Evolutionary conservation across 106 monocot genomes (phyloP).

Genomic region (Dactylorhiza incarnata): DNA sequence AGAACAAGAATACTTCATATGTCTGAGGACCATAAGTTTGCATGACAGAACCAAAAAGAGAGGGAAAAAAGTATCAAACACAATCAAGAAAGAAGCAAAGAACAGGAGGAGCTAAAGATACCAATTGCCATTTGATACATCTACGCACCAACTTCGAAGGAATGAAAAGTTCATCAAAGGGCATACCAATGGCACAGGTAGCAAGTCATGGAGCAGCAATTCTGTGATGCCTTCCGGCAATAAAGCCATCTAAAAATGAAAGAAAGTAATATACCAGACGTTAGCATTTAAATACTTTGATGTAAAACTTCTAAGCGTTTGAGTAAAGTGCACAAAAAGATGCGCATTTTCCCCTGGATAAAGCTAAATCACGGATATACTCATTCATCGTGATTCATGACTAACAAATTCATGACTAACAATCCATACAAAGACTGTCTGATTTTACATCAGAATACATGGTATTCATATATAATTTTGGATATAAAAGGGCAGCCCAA

Average conservation of each 20-base stretch:
- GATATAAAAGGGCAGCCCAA: too few relatives aligned
- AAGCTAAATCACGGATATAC: not conserved
- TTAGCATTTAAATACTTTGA: not conserved
- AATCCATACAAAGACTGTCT: too few relatives aligned
- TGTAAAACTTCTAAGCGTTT: not conserved
- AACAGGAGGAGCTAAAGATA: not conserved
- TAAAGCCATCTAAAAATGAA: conserved; percentile 79
- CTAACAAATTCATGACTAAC: not conserved
- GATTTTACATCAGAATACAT: too few relatives aligned
- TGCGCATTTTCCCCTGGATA: not conserved
- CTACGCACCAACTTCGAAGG: not conserved
- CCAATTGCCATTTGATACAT: not conserved
- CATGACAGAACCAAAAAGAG: not conserved
- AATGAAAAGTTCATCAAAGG: too few relatives aligned
- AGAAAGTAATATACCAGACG: not conserved
- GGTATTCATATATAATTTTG: too few relatives aligned
- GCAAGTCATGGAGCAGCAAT: conserved; percentile 64
- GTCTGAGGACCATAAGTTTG: too few relatives aligned
- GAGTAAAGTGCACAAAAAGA: not conserved
- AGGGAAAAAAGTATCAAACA: not conserved
- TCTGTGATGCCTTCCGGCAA: conserved; percentile 98
- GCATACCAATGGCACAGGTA: conserved; percentile 81
- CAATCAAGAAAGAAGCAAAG: not conserved
- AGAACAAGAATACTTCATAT: not conserved
- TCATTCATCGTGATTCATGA: not conserved